These are phyloP conservation scores for Zelopaecilomyces penicillatus DNA, from an alignment of 2,329 filamentous ascomycete genomes.

Conservation along the genomic window DNA sequence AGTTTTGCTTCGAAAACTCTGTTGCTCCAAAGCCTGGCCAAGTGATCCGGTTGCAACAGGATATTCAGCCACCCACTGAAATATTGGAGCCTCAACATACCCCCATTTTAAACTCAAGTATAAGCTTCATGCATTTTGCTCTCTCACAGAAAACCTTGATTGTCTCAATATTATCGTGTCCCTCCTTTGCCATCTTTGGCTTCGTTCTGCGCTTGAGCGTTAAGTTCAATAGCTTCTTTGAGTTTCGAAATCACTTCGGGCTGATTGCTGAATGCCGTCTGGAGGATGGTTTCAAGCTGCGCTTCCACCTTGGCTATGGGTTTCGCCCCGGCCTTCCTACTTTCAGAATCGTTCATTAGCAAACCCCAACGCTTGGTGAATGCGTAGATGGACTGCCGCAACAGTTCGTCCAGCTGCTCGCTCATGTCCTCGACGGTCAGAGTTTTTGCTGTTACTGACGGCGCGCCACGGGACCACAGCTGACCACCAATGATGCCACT, in stretches of 20 bases:
- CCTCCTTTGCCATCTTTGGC: conserved; percentile 28
- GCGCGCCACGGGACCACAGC: conserved; percentile 34
- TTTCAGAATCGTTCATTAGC: conserved; percentile 40
- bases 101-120: no score
- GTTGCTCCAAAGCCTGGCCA: no score
- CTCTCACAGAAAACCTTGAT: no score
- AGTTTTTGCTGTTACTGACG: conserved; percentile 29
- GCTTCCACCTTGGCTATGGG: conserved; percentile 44
- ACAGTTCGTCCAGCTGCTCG: conserved; percentile 55
- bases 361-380: conserved; percentile 54
- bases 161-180: conserved; percentile 18
- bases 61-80: no score
- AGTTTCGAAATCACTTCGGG: conserved; percentile 51
- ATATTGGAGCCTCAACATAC: no score
- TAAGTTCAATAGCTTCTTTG: conserved; percentile 52
- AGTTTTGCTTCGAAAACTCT: no score
- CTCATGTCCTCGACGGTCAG: conserved; percentile 49
- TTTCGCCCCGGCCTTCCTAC: conserved; percentile 39
- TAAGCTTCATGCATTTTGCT: no score
- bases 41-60: no score
- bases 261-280: conserved; percentile 50
- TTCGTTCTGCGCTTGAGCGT: conserved; percentile 44
- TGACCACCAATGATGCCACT: conserved; percentile 48
- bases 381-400: conserved; percentile 53
- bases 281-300: conserved; percentile 49